Evolutionary conservation across 768 basidiomycete species (phyloP), one percentile per base, ranked within the genome.

Genomic region (Vishniacozyma victoriae): DNA sequence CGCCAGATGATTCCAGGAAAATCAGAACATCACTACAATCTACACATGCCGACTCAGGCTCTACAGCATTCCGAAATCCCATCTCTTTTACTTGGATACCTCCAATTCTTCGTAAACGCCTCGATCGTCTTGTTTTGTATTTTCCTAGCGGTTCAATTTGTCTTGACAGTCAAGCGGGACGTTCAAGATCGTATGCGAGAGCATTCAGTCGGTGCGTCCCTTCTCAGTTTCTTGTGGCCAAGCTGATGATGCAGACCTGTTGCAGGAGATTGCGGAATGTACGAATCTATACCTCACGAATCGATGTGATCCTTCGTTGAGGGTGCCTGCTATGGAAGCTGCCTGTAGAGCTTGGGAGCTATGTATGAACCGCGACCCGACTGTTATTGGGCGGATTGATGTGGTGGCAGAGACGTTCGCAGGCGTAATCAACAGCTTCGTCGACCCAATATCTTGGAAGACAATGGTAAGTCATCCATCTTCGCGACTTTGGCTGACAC

Each of bases 391-490:
- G 1, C 85, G 89, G 49, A 87, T 90, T 50, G 83, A 81, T 61
- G 85, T 99, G 57, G 83, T 86, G 36, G 91, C 92, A 48, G 90
- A 96, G 76, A 82, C 95, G 48, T 84, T 97, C 72, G 93, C 89
- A 44, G 92, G 95, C 66, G 86, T 96, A 36, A 83, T 96, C 56
- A 95, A 96, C 69, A 83, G 88, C 1, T 99, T 99, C 67, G 87
- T 97, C 13, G 93, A 99, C 67, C 86, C 86, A 41, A 92, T 99
- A 73, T 90, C 86, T 70, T 96, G 91, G 89, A 95, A 92, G 75
- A 91, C 91, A 12, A 75, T 96, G 72, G 93, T 88, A 54, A 72
- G 86, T 49, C 11, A 26, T 36, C 18, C 23, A 5, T 31, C 15
- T 19, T 36, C 20, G 4, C 9, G 1, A 5, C 11, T 42, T 31